Conservation (phyloP, 2,329 filamentous ascomycete species). For the Sporothrix mexicana region DNA sequence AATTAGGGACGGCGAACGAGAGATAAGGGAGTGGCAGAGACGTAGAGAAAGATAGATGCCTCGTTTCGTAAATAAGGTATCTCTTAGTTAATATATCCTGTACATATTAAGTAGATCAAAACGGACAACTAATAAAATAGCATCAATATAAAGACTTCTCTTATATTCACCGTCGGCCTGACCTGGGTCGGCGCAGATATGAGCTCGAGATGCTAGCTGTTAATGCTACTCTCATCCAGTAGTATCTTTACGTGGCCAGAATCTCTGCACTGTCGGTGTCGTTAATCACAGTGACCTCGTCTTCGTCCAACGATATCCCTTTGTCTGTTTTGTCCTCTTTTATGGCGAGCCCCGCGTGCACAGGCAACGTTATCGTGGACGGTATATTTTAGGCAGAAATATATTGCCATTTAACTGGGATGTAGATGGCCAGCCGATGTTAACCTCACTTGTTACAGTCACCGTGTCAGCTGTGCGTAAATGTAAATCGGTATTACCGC, state of each 20-base stretch:
- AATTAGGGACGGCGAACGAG: no score
- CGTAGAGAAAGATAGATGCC: no score
- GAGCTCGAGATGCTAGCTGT: conserved; percentile 4
- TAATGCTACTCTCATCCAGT: no score
- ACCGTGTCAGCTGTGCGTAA: not conserved
- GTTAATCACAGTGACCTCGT: not conserved
- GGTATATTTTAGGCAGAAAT: not conserved
- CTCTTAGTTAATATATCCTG: no score
- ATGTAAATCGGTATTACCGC: not conserved
- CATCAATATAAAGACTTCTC: conserved; percentile 10
- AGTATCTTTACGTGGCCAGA: no score
- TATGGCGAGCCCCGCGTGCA: conserved; percentile 23
- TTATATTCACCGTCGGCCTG: conserved; percentile 5
- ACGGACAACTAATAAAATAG: no score
- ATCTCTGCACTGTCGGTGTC: not conserved
- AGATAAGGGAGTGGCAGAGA: no score
- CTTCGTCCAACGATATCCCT: not conserved
- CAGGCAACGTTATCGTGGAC: not conserved
- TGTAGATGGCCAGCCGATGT: not conserved
- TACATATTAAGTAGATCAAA: no score
- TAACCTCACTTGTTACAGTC: not conserved
- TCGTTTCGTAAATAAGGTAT: no score
- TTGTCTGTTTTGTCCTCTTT: not conserved
- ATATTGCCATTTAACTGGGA: not conserved
- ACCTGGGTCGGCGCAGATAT: not conserved